Conservation (phyloP, 257 asterid species). For the Solanum ossicruentum region DNA sequence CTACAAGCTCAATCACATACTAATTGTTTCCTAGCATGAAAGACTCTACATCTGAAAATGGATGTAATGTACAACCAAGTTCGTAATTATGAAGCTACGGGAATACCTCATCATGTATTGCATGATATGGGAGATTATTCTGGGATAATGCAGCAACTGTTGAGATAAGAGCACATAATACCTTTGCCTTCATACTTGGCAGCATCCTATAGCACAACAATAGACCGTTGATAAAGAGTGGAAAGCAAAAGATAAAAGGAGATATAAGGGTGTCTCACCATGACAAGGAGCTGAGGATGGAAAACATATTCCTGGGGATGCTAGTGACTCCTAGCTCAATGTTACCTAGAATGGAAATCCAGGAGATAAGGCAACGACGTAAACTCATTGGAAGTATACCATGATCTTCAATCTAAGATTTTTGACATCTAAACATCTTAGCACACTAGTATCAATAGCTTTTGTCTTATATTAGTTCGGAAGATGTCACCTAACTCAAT, state of each 20-base stretch:
- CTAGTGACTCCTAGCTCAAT: conserved; percentile 35
- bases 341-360: conserved; percentile 38
- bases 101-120: conserved; percentile 37
- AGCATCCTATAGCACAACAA: conserved; percentile 38
- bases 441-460: neutral
- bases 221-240: conserved; percentile 10
- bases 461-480: neutral
- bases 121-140: conserved; percentile 28
- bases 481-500: neutral
- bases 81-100: neutral
- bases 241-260: neutral
- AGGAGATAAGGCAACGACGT: conserved; percentile 3
- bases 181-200: conserved; percentile 41
- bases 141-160: conserved; percentile 48
- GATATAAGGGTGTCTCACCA: conserved; percentile 34
- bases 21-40: neutral
- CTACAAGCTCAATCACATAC: neutral
- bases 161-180: conserved; percentile 37
- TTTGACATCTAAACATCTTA: neutral
- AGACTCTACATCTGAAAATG: neutral
- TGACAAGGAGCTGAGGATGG: conserved; percentile 51
- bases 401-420: neutral
- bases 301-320: conserved; percentile 31
- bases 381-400: neutral
- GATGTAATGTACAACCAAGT: neutral